These are phyloP conservation scores for Penicillium alfredii DNA, from an alignment of 495 filamentous ascomycete species.

Conservation along the genomic window DNA sequence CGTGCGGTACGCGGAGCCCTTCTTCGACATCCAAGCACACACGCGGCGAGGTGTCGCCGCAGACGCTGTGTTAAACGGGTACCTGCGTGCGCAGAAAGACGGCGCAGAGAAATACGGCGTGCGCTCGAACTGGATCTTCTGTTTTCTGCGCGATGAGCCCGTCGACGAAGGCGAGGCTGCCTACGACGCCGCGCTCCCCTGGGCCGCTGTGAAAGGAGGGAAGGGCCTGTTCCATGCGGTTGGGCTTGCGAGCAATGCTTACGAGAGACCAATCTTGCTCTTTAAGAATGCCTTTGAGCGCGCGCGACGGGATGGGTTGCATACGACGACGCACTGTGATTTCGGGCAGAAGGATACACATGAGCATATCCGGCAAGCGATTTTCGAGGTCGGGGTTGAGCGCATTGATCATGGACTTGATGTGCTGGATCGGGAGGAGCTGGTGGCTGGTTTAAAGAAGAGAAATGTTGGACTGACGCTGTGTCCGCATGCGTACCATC, in stretches of 20 bases:
- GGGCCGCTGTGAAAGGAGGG: slow-evolving; percentile 22
- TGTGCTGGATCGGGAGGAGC: slow-evolving; percentile 23
- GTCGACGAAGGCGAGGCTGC: slow-evolving; percentile 21
- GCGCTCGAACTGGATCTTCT: slow-evolving; percentile 33
- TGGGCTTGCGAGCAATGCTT: slow-evolving; percentile 39
- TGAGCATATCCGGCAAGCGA: slow-evolving; percentile 31
- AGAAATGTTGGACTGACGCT: slow-evolving; percentile 34
- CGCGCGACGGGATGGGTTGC: slow-evolving; percentile 31
- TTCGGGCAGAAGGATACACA: slow-evolving; percentile 37
- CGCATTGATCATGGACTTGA: slow-evolving; percentile 42
- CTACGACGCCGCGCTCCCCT: slow-evolving; percentile 22
- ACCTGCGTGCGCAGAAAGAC: slow-evolving; percentile 29
- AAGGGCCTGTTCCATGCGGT: slow-evolving; percentile 36
- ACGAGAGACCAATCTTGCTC: slow-evolving; percentile 31
- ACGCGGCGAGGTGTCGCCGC: slow-evolving; percentile 31
- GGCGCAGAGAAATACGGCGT: slow-evolving; percentile 23
- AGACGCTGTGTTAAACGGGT: slow-evolving; percentile 28
- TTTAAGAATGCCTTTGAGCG: slow-evolving; percentile 32
- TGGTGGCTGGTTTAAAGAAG: slow-evolving; percentile 25
- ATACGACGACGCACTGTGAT: slow-evolving; percentile 41
- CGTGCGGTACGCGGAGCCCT: slow-evolving; percentile 39
- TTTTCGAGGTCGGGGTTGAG: slow-evolving; percentile 28
- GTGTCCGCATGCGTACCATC: slow-evolving; percentile 39
- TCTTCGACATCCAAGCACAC: slow-evolving; percentile 42
- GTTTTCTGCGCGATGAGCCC: slow-evolving; percentile 35